phyloP scores from a whole-genome alignment of 495 filamentous ascomycete genomes.

The Aspergillus affinis region DNA sequence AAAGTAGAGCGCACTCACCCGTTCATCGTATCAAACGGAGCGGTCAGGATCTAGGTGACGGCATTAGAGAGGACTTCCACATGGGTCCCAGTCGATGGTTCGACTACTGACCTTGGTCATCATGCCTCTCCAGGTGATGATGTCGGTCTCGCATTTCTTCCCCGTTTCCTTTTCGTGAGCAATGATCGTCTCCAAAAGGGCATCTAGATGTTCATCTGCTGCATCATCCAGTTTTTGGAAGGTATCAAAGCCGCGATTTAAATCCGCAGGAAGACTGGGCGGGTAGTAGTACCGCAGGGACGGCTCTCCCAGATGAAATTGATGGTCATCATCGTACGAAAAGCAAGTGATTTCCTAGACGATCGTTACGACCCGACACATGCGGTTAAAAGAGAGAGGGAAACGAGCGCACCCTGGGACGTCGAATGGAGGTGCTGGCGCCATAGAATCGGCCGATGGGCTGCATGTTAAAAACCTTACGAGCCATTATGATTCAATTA shows the following conservation, averaged over 20 bases:
- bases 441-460: constrained; percentile 60
- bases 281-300: constrained; percentile 88
- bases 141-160: constrained; percentile 67
- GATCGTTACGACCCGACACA: neutral
- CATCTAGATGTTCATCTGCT: constrained; percentile 84
- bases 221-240: constrained; percentile 83
- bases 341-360: constrained; percentile 81
- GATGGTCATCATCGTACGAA: constrained; percentile 81
- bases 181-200: constrained; percentile 73
- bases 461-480: constrained; percentile 57
- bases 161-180: constrained; percentile 66
- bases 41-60: constrained; percentile 68
- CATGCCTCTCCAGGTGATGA: constrained; percentile 97
- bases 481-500: constrained; percentile 29
- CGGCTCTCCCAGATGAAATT: constrained; percentile 71
- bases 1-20: constrained; percentile 52
- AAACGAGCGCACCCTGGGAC: constrained; percentile 57
- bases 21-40: constrained; percentile 78
- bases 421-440: constrained; percentile 61
- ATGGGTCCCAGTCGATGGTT: neutral
- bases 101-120: constrained; percentile 75
- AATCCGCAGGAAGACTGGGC: constrained; percentile 64
- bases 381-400: neutral
- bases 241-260: constrained; percentile 76
- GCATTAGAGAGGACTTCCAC: neutral